phyloP scores from a whole-genome alignment of 2,329 filamentous ascomycete genomes.

The Talaromyces sp. region DNA sequence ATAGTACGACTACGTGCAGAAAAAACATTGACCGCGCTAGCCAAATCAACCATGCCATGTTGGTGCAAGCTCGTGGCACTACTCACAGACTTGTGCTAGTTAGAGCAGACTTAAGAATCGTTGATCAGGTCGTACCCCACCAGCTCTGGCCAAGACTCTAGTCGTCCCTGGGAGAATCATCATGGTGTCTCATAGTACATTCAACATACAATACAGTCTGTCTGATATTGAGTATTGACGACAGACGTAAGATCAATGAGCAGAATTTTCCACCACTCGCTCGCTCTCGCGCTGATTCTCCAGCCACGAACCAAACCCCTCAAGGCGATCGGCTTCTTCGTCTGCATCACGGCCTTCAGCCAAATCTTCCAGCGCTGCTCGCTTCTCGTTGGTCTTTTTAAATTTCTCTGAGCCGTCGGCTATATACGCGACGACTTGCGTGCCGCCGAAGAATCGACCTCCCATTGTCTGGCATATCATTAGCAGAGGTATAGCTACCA shows the following conservation, averaged over 20 bases:
- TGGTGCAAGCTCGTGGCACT: neutral
- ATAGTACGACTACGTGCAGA: too few relatives aligned
- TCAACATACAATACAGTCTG: neutral
- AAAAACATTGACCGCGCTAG: conserved; percentile 11
- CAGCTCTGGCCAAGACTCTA: conserved; percentile 8
- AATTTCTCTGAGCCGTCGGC: conserved; percentile 70
- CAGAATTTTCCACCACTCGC: conserved; percentile 23
- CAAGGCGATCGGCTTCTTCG: conserved; percentile 43
- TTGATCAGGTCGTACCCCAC: conserved; percentile 1
- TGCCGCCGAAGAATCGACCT: conserved; percentile 73
- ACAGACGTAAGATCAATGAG: neutral
- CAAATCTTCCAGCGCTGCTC: conserved; percentile 42
- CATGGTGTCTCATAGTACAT: neutral
- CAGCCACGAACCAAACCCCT: conserved; percentile 50
- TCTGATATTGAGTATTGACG: neutral
- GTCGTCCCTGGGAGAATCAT: neutral
- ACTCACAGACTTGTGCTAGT: neutral
- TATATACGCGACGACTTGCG: conserved; percentile 67
- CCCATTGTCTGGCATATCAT: conserved; percentile 58
- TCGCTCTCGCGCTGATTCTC: conserved; percentile 29
- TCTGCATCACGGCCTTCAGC: conserved; percentile 46
- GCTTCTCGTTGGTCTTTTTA: conserved; percentile 58
- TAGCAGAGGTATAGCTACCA: neutral
- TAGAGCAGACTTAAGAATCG: neutral
- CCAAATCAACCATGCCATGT: conserved; percentile 9